Evolutionary conservation across 75 land plant species (phyloP).

Genomic region (Gnetum montanum): DNA sequence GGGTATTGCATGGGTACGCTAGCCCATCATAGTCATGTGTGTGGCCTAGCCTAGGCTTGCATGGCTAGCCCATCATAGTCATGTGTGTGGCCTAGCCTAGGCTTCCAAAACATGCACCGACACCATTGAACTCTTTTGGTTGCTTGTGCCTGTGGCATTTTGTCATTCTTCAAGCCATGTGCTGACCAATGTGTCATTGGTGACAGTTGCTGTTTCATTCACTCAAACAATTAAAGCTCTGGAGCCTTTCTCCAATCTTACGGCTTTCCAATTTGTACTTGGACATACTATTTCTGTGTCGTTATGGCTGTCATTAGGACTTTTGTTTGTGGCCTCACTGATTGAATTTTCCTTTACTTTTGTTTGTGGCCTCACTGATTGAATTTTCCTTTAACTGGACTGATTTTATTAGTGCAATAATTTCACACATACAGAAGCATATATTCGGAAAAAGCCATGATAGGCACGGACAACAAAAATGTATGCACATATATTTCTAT

Average conservation of each 20-base stretch:
- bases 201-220: slow-evolving; percentile 98
- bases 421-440: slow-evolving; percentile 92
- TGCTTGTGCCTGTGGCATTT: slow-evolving; percentile 76
- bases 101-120: too few species aligned
- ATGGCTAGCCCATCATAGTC: too few species aligned
- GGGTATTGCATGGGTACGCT: too few species aligned
- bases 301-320: slow-evolving; percentile 80
- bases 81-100: too few species aligned
- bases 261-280: slow-evolving; percentile 90
- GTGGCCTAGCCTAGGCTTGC: too few species aligned
- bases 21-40: too few species aligned
- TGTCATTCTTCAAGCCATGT: slow-evolving; percentile 96
- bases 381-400: slow-evolving; percentile 86
- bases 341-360: slow-evolving; percentile 98
- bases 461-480: too few species aligned
- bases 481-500: too few species aligned
- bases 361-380: slow-evolving; percentile 94
- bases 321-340: slow-evolving; percentile 96
- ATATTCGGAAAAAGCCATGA: too few species aligned
- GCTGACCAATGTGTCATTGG: slow-evolving; percentile 90
- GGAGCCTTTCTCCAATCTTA: slow-evolving; percentile 97
- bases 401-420: slow-evolving; percentile 99
- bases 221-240: slow-evolving; percentile 97
- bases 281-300: slow-evolving; percentile 80
- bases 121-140: slow-evolving; percentile 44